Base-by-base conservation (phyloP, 768 basidiomycete genomes). In the Collybia nuda region DNA sequence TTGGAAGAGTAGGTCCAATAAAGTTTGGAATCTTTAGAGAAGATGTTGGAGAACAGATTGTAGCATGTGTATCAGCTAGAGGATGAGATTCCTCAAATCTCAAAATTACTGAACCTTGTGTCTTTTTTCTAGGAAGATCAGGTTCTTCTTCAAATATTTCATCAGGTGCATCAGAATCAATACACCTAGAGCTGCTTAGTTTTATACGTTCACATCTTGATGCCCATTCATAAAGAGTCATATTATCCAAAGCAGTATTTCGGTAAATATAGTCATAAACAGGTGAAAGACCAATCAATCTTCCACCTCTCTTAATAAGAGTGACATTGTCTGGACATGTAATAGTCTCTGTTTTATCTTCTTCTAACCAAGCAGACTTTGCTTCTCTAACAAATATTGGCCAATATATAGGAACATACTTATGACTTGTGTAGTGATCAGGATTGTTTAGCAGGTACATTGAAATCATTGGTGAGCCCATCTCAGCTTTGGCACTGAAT, bases 351-450 rank as follows among this genome's bases (percentile, higher is more conserved):
- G 44, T 19, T 19, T 56, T 51, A 1, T 48, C 45, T 15, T 41
- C 35, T 35, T 32, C 22, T 26, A 26, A 26, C 56, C 64, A 68
- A 1, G 44, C 28, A 9, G 44, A 40, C 17, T 47, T 17, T 0
- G 55, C 67, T 29, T 68, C 62, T 15, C 32, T 8, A 0, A 73
- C 61, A 63, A 52, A 75, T 7, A 41, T 41, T 38, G 55, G 45
- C 73, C 71, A 76, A 45, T 55, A 69, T 23, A 72, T 65, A 5
- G 56, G 32, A 1, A 60, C 51, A 56, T 74, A 75, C 11, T 28
- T 56, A 50, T 71, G 66, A 46, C 58, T 66, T 0, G 69, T 72
- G 47, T 74, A 74, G 21, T 71, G 70, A 51, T 76, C 74, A 15
- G 68, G 70, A 44, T 68, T 56, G 6, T 58, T 62, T 8, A 72